These are phyloP conservation scores for Penstemon barbatus DNA, from an alignment of 257 asterid species.

Conservation along the genomic window DNA sequence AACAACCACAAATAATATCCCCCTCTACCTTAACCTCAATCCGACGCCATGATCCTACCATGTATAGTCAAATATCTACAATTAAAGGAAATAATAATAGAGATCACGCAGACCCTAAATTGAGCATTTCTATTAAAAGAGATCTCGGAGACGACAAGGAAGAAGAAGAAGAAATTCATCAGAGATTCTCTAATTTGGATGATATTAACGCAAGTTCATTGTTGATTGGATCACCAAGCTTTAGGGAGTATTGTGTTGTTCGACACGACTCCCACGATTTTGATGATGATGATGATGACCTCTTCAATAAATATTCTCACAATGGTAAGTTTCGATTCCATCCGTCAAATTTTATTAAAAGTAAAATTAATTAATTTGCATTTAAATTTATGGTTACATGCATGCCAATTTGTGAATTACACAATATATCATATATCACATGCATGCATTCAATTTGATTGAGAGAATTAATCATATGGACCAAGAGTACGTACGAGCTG, in stretches of 20 bases:
- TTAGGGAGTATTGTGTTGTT: neutral
- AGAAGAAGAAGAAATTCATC: neutral
- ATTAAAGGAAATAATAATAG: too few relatives aligned
- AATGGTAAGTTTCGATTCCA: neutral
- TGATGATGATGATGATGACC: neutral
- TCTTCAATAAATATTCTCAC: neutral
- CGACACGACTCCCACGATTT: neutral
- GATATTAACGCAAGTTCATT: neutral
- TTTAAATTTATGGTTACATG: too few relatives aligned
- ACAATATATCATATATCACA: neutral
- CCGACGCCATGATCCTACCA: too few relatives aligned
- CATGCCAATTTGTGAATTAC: too few relatives aligned
- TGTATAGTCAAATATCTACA: too few relatives aligned
- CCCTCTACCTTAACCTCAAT: too few relatives aligned
- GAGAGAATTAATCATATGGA: too few relatives aligned
- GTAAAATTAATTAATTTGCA: too few relatives aligned
- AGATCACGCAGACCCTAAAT: neutral
- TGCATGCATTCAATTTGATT: too few relatives aligned
- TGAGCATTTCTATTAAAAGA: neutral
- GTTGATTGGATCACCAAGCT: neutral
- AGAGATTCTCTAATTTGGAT: neutral
- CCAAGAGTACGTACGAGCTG: too few relatives aligned
- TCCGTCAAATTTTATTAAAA: too few relatives aligned
- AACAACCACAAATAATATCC: neutral
- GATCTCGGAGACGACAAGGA: neutral